Conservation (phyloP, 169 alveolate species). For the Babesia ovata region DNA sequence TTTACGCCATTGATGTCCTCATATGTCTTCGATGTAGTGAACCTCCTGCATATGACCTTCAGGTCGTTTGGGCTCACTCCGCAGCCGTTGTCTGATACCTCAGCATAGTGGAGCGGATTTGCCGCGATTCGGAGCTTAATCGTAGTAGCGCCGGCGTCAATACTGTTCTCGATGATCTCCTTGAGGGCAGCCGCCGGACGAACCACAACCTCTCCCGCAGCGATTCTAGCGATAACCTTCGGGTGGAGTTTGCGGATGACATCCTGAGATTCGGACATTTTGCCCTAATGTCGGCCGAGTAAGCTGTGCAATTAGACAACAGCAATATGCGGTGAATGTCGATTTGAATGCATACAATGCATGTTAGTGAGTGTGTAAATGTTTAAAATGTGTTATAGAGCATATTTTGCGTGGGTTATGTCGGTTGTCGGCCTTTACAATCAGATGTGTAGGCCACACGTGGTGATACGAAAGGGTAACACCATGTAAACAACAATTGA, state of each 20-base stretch:
- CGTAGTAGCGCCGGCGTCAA: constrained; percentile 94
- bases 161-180: constrained; percentile 95
- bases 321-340: no score
- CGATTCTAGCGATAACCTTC: constrained; percentile 90
- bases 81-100: constrained; percentile 94
- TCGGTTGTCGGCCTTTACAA: no score
- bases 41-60: constrained; percentile 93
- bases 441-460: no score
- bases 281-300: neutral
- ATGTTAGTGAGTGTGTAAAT: no score
- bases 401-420: no score
- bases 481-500: no score
- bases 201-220: constrained; percentile 97
- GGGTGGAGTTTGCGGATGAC: constrained; percentile 83
- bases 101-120: constrained; percentile 91
- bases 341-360: no score
- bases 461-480: no score
- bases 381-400: no score
- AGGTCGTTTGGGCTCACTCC: constrained; percentile 93
- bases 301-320: no score
- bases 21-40: constrained; percentile 94
- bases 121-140: constrained; percentile 84
- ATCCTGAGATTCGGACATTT: constrained; percentile 3
- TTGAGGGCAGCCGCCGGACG: constrained; percentile 96
- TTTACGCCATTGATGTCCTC: constrained; percentile 84